Evolutionary conservation across 768 basidiomycete genomes (phyloP), one percentile per base, ranked within the genome.

Genomic region (Neoboletus subvelutipes): DNA sequence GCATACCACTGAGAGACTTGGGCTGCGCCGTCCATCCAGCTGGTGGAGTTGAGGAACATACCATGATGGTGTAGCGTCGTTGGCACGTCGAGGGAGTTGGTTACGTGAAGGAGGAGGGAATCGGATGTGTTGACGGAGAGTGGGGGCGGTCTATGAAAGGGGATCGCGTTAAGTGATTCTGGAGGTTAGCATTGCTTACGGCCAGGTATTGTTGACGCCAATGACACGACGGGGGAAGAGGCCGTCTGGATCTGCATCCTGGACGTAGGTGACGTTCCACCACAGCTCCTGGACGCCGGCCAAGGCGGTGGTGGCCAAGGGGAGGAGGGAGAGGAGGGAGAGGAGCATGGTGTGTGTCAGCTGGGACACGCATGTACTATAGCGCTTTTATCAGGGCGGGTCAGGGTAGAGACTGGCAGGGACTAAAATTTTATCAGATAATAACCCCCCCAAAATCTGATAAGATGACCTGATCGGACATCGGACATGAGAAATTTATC

Each of bases 191-290:
- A 51, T 49, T 20, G 78, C 92, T 70, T 71, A 94, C 88, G 95
- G 95, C 96, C 95, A 98, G 6, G 90, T 88, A 20, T 85, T 84
- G 67, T 98, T 98, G 50, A 97, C 84, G 52, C 94, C 94, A 49
- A 97, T 83, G 49, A 85, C 93, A 10, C 85, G 78, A 47, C 95
- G 85, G 13, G 83, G 76, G 50, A 75, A 82, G 50, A 94, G 82
- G 6, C 90, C 92, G 67, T 96, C 94, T 2, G 96, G 96, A 72
- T 87, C 92, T 45, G 82, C 88, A 57, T 85, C 73, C 28, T 85
- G 72, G 52, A 92, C 86, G 58, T 92, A 95, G 48, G 92, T 88
- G 72, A 98, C 80, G 70, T 97, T 88, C 94, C 94, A 95, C 90
- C 90, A 92, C 15, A 84, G 55, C 64, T 92, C 90, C 2, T 84